Base-by-base conservation (phyloP, 1,284 basidiomycete genomes). In the Papiliotrema nemorosa region DNA sequence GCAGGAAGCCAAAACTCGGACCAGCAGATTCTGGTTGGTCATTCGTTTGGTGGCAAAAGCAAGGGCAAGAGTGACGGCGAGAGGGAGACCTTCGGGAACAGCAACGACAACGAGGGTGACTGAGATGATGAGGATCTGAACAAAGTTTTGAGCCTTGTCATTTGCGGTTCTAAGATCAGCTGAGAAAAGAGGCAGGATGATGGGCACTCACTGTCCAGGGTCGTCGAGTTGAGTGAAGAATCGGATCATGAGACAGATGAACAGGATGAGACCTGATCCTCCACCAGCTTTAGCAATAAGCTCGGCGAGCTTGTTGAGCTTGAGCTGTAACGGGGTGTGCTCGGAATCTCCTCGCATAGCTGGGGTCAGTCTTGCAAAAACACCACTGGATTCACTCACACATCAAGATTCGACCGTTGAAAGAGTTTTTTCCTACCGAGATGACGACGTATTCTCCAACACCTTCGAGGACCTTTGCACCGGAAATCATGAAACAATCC, bases 1-100 rank as follows among this genome's bases (percentile, higher is more conserved):
- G 75, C 94, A 98, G 24, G 90, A 91, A 13, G 90, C 88, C 31
- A 98, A 82, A 2, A 97, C 87, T 58, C 94, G 90, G 18, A 98
- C 94, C 42, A 98, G 84, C 0, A 98, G 79, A 55, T 94, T 94
- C 73, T 92, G 88, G 67, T 86, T 82, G 18, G 92, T 90, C 94
- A 98, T 98, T 25, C 93, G 85, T 69, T 90, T 93, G 41, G 94
- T 98, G 0, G 94, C 94, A 67, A 97, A 97, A 0, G 94, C 90
- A 22, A 98, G 80, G 0, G 96, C 94, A 38, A 99, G 82, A 0
- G 93, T 97, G 50, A 97, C 92, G 42, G 96, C 96, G 44, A 98
- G 81, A 13, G 94, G 94, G 10, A 98, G 79, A 73, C 93, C 89
- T 84, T 97, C 93, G 33, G 94, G 96, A 34, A 98, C 92, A 40